Evolutionary conservation across 352 stramenopile genomes (phyloP), one percentile per base, ranked within the genome.

Genomic region (Peronospora belbahrii): DNA sequence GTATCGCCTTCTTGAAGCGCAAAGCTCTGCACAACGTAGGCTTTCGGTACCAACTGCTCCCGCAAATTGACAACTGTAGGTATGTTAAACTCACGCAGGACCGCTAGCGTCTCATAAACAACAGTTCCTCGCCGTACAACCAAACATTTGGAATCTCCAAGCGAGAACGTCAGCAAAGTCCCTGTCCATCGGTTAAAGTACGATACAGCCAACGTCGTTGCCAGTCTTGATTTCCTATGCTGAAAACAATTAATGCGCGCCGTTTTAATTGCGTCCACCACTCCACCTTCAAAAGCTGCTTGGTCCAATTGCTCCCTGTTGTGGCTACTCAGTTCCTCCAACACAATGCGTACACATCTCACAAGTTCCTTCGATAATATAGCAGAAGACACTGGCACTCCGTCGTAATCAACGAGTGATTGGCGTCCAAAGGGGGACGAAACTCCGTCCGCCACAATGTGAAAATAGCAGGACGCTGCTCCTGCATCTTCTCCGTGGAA

Each of bases 381-480:
- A 14, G 57, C 68, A 0, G 80, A 91, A 4, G 70, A 83, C 6
- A 78, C 71, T 3, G 63, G 71, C 0, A 34, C 48, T 19, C 42
- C 42, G 14, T 67, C 55, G 32, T 48, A 55, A 35, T 40, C 15
- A 7, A 23, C 48, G 0, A 74, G 30, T 4, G 62, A 71, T 1
- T 65, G 50, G 2, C 68, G 61, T 1, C 62, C 68, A 28, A 86
- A 85, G 2, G 74, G 71, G 4, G 74, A 74, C 42, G 72, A 86
- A 23, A 88, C 74, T n/a, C 80, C 80, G 52, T 88, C 80, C 7
- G 80, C 72, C 5, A 91, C 73, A 53, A 91, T 74, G 59, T 91
- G 80, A 48, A 80, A 88, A 56, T 82, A 86, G 15, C 32, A 61
- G 7, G 66, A 66, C 4, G 54, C 48, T 3, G 62, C 71, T 15